phyloP scores from a whole-genome alignment of 805 yeast species.

The Metahyphopichia silvanorum region DNA sequence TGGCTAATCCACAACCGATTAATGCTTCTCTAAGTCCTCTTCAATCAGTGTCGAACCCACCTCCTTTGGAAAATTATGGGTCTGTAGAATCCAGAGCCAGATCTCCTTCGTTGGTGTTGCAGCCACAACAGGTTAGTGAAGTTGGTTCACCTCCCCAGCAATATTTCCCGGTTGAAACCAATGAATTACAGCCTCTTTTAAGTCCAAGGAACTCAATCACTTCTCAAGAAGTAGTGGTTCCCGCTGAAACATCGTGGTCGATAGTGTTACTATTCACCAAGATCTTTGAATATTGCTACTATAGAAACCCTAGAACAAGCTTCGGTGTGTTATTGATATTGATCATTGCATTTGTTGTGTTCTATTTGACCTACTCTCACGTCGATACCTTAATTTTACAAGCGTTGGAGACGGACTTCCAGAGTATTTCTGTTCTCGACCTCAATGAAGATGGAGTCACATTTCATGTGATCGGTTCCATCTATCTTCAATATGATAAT shows the following conservation, averaged over 20 bases:
- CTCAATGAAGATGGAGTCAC: conserved; percentile 24
- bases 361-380: conserved; percentile 4
- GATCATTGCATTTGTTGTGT: conserved; percentile 2
- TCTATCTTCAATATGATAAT: conserved; percentile 24
- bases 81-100: background rate
- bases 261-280: background rate
- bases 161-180: background rate
- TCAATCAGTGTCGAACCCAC: no score
- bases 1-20: no score
- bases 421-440: conserved; percentile 19
- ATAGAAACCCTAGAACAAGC: conserved; percentile 1
- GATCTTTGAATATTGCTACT: conserved; percentile 1
- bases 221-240: conserved; percentile 1
- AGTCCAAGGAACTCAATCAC: background rate
- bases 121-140: background rate
- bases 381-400: conserved; percentile 11
- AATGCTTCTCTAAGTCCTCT: no score
- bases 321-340: conserved; percentile 3
- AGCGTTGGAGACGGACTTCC: conserved; percentile 19
- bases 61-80: no score
- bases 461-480: conserved; percentile 22
- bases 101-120: background rate
- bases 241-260: conserved; percentile 3
- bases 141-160: background rate
- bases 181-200: conserved; percentile 1